Conservation (phyloP, 345 rosid genomes). For the Eucalyptus polyanthemos region DNA sequence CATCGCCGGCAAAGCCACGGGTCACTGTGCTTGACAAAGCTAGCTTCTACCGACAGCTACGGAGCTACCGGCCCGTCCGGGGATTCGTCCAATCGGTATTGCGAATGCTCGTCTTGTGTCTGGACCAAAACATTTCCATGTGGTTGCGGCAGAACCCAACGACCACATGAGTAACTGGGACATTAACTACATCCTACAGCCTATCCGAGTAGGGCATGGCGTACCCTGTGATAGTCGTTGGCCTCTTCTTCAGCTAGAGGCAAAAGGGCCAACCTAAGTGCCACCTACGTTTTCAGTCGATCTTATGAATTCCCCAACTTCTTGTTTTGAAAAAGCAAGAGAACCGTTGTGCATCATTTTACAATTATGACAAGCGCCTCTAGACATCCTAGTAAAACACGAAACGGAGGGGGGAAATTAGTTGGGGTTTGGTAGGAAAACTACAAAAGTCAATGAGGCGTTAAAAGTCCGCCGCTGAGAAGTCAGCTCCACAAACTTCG, state of each 20-base stretch:
- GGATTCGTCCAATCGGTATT: not conserved
- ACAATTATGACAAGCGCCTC: not conserved
- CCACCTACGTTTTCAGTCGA: not conserved
- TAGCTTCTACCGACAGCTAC: not conserved
- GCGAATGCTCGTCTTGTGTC: not conserved
- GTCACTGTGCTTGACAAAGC: no score
- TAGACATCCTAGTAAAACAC: not conserved
- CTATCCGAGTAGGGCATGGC: not conserved
- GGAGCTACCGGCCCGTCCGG: not conserved
- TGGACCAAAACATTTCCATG: not conserved
- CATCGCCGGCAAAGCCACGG: not conserved
- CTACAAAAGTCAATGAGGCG: not conserved
- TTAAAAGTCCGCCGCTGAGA: not conserved
- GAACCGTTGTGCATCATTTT: not conserved
- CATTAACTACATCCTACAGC: not conserved
- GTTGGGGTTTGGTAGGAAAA: not conserved
- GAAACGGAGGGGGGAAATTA: not conserved
- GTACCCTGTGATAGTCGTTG: not conserved
- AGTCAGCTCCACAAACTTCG: not conserved
- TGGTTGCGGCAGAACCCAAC: not conserved
- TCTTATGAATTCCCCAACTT: not conserved
- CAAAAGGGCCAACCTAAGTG: not conserved
- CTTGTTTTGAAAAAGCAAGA: not conserved
- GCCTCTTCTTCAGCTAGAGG: not conserved
- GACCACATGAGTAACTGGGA: not conserved